Evolutionary conservation across 1,284 basidiomycete genomes (phyloP).

Genomic region (Ceratobasidium papillatum): DNA sequence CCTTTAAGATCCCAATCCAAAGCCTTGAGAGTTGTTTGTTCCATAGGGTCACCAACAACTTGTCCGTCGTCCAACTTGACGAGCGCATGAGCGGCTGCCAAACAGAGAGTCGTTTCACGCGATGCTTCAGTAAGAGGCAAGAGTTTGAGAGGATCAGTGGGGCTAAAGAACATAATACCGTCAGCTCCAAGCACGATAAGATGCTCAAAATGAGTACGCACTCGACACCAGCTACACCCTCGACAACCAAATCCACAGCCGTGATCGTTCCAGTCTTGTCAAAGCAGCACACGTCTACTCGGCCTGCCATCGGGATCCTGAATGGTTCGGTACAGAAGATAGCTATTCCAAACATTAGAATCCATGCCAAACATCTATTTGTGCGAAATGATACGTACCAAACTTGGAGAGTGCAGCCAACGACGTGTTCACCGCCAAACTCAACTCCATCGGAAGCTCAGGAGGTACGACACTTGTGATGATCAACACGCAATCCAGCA

Average conservation of each 20-base stretch:
- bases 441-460: constrained; percentile 95
- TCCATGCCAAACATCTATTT: neutral
- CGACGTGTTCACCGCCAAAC: constrained; percentile 92
- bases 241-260: constrained; percentile 91
- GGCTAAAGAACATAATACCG: constrained; percentile 53
- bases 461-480: constrained; percentile 96
- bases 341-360: constrained; percentile 59
- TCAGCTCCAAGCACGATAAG: neutral
- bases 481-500: constrained; percentile 93
- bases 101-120: constrained; percentile 83
- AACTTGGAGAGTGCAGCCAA: constrained; percentile 92
- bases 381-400: constrained; percentile 59
- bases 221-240: constrained; percentile 90
- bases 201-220: constrained; percentile 56
- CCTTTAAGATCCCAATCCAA: constrained; percentile 82
- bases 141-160: constrained; percentile 69
- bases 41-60: constrained; percentile 98
- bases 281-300: constrained; percentile 96
- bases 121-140: constrained; percentile 80
- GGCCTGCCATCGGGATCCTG: constrained; percentile 91
- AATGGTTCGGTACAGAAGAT: constrained; percentile 99
- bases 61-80: constrained; percentile 93
- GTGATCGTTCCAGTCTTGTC: constrained; percentile 99
- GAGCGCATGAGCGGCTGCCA: constrained; percentile 95
- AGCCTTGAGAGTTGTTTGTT: constrained; percentile 94